These are phyloP conservation scores for Allium sativum DNA, from an alignment of 106 monocot genomes.

Conservation along the genomic window DNA sequence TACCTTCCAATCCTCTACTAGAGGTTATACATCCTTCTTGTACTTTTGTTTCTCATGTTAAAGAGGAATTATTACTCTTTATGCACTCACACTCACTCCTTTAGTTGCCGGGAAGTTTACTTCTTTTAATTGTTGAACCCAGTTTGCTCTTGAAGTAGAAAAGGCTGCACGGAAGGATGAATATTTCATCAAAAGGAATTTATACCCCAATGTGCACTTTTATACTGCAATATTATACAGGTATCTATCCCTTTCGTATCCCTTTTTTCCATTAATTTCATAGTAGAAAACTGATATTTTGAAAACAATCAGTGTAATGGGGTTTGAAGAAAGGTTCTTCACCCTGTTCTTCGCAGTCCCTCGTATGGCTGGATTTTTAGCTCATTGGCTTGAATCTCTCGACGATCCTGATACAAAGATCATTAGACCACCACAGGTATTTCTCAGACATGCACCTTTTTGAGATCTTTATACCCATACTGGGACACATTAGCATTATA, in stretches of 20 bases:
- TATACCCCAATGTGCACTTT: conserved; percentile 98
- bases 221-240: conserved; percentile 91
- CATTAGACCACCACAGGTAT: conserved; percentile 91
- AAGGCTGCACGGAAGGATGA: conserved; percentile 95
- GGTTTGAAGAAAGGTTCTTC: conserved; percentile 90
- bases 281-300: not conserved
- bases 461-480: too few relatives aligned
- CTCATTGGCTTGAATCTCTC: conserved; percentile 97
- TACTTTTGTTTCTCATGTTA: not conserved
- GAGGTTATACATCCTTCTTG: conserved; percentile 41
- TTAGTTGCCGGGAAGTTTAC: not conserved
- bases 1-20: conserved; percentile 80
- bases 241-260: conserved; percentile 11
- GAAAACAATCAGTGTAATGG: conserved; percentile 60
- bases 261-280: not conserved
- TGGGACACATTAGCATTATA: not conserved
- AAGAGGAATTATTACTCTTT: not conserved
- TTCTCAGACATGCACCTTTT: too few relatives aligned
- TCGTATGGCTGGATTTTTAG: conserved; percentile 89
- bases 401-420: conserved; percentile 98
- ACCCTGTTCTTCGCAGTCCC: conserved; percentile 84
- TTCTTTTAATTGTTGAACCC: conserved; percentile 4
- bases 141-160: conserved; percentile 94
- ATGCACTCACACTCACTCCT: not conserved
- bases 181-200: conserved; percentile 81